Base-by-base conservation (phyloP, 495 filamentous ascomycete genomes). In the Penicillium longicatenatum region DNA sequence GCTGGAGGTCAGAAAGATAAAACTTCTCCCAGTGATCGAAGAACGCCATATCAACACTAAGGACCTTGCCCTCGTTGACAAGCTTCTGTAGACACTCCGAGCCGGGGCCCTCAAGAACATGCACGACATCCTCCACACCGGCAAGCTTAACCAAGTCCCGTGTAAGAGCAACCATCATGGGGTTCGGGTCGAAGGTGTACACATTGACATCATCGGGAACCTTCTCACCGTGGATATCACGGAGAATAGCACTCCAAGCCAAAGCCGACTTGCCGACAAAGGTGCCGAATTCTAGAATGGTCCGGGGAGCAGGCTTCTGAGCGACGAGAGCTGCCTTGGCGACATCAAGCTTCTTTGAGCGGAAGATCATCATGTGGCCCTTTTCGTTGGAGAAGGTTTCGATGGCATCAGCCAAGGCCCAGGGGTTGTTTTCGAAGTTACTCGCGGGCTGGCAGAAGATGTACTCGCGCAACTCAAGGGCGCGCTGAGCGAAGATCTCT, bases 11-110 rank as follows among this genome's bases (percentile, higher is more conserved):
- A 11, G 65, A 61, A 4, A 71, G 29, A 50, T 70, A 72, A 19
- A 62, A 61, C 45, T 68, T 30, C 61, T 72, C 67, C 61, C 62
- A 66, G 45, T 75, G 72, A 55, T 75, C 72, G 20, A 72, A 62
- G 58, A 75, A 73, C 0, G 63, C 59, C 50, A 71, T 63, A 55
- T 75, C 72, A 5, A 70, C 68, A 39, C 69, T 62, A 4, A 24
- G 48, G 1, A 75, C 16, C 33, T 55, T 60, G 3, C 67, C 66
- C 10, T 72, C 62, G 2, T 39, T 49, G 20, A 64, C 50, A 6
- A 75, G 54, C 45, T 60, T 61, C 41, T 56, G 41, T 52, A 73
- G 14, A 0, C 63, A 70, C 14, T 68, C 67, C 4, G 64, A 55
- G 4, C 62, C 70, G 14, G 61, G 53, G 0, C 69, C 70, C 44